A percentile compares a stretch with the other conserved stretches of the same genome.
phyloP scores from a whole-genome alignment of 23 red algal species.

The Gracilariopsis chorda region DNA sequence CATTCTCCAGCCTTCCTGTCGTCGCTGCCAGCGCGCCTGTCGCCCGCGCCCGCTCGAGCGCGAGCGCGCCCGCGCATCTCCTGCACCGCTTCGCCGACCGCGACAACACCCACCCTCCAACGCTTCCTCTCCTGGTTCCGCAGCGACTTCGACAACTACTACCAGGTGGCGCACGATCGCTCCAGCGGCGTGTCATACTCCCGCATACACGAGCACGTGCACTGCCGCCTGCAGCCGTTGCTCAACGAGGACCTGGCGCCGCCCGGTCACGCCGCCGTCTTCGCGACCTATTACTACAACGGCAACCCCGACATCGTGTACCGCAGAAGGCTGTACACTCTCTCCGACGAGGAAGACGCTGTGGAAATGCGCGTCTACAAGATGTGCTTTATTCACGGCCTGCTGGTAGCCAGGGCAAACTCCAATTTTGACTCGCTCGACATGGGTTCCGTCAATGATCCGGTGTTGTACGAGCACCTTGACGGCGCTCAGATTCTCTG shows the following conservation, averaged over 20 bases:
- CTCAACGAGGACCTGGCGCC: constrained; percentile 11
- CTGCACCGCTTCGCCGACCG: background rate
- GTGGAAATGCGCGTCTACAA: constrained; percentile 68
- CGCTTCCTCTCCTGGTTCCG: constrained; percentile 59
- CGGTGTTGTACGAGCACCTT: constrained; percentile 48
- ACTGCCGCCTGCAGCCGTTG: constrained; percentile 47
- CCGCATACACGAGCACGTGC: constrained; percentile 65
- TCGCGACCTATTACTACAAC: constrained; percentile 74
- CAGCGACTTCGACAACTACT: constrained; percentile 75
- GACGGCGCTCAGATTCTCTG: constrained; percentile 55
- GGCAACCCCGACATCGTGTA: constrained; percentile 63
- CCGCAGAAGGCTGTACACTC: constrained; percentile 50
- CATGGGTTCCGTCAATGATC: constrained; percentile 4
- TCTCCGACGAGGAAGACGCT: background rate
- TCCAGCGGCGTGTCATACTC: background rate
- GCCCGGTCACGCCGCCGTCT: constrained; percentile 2
- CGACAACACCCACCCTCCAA: constrained; percentile 3
- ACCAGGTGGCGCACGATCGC: constrained; percentile 57
- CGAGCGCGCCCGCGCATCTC: background rate
- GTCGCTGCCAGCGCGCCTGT: background rate
- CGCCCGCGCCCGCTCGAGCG: background rate
- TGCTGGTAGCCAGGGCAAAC: background rate
- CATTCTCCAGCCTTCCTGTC: background rate
- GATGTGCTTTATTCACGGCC: constrained; percentile 56
- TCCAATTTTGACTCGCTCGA: constrained; percentile 13